Evolutionary conservation across 257 asterid genomes (phyloP), one percentile per base, ranked within the genome.

Genomic region (Salvia miltiorrhiza): DNA sequence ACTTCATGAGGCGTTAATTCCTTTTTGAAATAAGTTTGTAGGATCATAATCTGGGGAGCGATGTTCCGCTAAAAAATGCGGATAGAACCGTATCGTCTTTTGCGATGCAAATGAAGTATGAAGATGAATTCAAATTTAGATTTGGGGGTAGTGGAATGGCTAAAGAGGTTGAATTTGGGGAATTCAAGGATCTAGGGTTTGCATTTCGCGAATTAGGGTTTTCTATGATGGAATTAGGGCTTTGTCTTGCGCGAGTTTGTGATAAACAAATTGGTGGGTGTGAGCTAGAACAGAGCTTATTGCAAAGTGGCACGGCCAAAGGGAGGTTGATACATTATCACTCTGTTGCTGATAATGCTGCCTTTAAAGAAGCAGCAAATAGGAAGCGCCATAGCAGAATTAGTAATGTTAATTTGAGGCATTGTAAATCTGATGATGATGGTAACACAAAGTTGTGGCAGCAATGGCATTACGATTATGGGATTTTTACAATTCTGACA

Each of bases 391-490:
- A 20, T 30, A 24, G 23, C 10, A 73, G 64, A 47, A 41, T 60
- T 3, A 43, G 26, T 1, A 73, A 47, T 71, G 44, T 41, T 59
- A 65, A 65, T 49, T 56, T 28, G 67, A 71, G 30, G 53, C 67
- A 69, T 54, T 64, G 20, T 26, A 28, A 37, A 40, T 65, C 47
- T 55, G 54, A 52, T 11, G 72, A 63, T 65, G 72, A 59, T 54
- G 76, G 55, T 32, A 20, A n/a, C 17, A 56, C 45, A 45, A 77
- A 74, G 69, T 50, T 83, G 69, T 93, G 98, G 98, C 98, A 93
- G 81, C 93, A 90, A 28, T 93, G 98, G 97, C 98, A 93, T 80
- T 93, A 93, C 60, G 97, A 93, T 80, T 93, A 93, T 72, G 98
- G 97, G 59, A 73, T 88, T 41, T 93, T 93, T 52, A 90, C 97